A percentile compares a stretch with the other conserved stretches of the same genome.
Conservation (phyloP, 106 monocot genomes). For the Allium fistulosum region DNA sequence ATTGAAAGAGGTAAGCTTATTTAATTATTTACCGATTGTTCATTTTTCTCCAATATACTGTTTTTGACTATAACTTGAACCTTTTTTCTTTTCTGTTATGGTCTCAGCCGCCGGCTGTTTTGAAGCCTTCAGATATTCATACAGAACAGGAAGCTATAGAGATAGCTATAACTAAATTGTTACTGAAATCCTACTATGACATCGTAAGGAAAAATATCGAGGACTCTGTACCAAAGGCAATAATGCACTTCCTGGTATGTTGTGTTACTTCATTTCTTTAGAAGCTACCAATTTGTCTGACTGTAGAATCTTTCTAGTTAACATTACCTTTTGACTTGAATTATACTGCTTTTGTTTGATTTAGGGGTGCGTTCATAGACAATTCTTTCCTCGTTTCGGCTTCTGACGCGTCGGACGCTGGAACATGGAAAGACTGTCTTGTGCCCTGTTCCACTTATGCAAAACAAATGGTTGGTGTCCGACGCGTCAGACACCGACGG, state of each 20-base stretch:
- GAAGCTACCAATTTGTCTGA: neutral
- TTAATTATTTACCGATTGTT: neutral
- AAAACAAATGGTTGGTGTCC: too few relatives aligned
- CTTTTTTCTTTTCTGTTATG: neutral
- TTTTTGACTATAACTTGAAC: neutral
- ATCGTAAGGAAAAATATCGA: slow-evolving; percentile 89
- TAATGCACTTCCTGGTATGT: slow-evolving; percentile 95
- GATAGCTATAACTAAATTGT: slow-evolving; percentile 65
- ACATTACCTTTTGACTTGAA: neutral
- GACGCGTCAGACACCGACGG: too few relatives aligned
- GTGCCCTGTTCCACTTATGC: neutral
- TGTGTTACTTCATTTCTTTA: neutral
- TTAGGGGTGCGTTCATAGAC: neutral
- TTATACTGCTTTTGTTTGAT: neutral
- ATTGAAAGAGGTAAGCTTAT: slow-evolving; percentile 54
- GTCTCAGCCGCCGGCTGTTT: slow-evolving; percentile 54
- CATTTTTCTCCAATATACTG: neutral
- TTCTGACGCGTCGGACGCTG: too few relatives aligned
- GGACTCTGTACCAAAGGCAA: slow-evolving; percentile 84
- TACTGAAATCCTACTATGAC: slow-evolving; percentile 87
- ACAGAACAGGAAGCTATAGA: slow-evolving; percentile 64
- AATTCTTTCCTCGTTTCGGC: neutral
- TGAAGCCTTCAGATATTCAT: slow-evolving; percentile 79
- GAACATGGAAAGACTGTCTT: neutral
- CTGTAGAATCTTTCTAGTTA: neutral